Evolutionary conservation across 345 rosid genomes (phyloP).

Genomic region (Euphorbia lathyris): DNA sequence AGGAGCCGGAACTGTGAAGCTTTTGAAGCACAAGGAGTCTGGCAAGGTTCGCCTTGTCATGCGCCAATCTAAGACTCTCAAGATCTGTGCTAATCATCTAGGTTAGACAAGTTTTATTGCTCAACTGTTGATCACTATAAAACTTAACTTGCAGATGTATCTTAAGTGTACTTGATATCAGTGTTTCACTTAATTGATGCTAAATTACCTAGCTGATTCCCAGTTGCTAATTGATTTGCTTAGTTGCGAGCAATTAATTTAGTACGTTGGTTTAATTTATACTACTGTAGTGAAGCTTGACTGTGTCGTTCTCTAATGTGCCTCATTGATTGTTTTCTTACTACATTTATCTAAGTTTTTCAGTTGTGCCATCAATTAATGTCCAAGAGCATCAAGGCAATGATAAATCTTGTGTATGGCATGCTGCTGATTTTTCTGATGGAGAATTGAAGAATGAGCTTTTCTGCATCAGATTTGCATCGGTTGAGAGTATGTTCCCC

Average conservation of each 20-base stretch:
- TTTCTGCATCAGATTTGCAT: constrained; percentile 72
- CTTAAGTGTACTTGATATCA: too few relatives aligned
- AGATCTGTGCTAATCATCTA: constrained; percentile 96
- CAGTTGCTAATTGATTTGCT: too few relatives aligned
- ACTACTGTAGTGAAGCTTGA: too few relatives aligned
- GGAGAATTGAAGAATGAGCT: constrained; percentile 73
- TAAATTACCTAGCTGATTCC: too few relatives aligned
- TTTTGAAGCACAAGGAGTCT: constrained; percentile 72
- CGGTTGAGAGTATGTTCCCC: constrained; percentile 55
- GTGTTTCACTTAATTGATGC: too few relatives aligned
- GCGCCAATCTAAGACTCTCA: constrained; percentile 88
- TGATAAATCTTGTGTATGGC: constrained; percentile 79
- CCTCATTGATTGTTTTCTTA: constrained; percentile 1
- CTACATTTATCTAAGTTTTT: background rate
- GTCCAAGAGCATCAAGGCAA: constrained; percentile 71
- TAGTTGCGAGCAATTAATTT: too few relatives aligned
- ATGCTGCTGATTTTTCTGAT: constrained; percentile 65
- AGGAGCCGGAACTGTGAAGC: constrained; percentile 91
- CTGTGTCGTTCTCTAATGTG: background rate
- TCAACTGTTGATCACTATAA: too few relatives aligned
- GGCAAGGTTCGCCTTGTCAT: constrained; percentile 87
- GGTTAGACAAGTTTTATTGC: constrained; percentile 32
- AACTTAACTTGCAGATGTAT: too few relatives aligned
- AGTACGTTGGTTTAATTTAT: too few relatives aligned
- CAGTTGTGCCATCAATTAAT: constrained; percentile 49